phyloP scores from a whole-genome alignment of 805 yeast genomes.

The Kuraishia floccosa region DNA sequence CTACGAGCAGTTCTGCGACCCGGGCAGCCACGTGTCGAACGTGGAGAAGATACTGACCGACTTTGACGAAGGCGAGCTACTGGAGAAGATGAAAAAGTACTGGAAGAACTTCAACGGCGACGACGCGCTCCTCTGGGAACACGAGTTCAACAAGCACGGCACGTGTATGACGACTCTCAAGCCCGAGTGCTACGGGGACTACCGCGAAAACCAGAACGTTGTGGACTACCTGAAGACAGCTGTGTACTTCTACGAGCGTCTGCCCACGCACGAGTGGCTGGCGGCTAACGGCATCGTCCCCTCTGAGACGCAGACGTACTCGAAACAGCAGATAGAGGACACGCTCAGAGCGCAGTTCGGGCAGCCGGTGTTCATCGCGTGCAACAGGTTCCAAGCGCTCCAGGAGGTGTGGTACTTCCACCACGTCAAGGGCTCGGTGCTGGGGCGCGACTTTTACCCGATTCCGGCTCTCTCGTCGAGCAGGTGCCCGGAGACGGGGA shows the following conservation, averaged over 20 bases:
- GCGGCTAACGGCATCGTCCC: conserved; percentile 66
- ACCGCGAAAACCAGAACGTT: conserved; percentile 30
- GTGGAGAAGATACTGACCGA: conserved; percentile 33
- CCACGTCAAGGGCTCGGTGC: conserved; percentile 61
- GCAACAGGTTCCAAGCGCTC: conserved; percentile 40
- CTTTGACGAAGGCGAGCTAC: conserved; percentile 37
- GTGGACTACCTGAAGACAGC: conserved; percentile 61
- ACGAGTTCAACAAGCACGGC: conserved; percentile 91
- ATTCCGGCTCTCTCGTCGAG: conserved; percentile 46
- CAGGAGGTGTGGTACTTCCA: conserved; percentile 77
- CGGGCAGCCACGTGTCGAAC: conserved; percentile 38
- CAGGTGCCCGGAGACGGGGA: conserved; percentile 60
- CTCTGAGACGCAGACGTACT: conserved; percentile 40
- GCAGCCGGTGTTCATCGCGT: conserved; percentile 46
- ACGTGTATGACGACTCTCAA: conserved; percentile 79
- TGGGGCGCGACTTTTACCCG: conserved; percentile 51
- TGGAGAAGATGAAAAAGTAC: conserved; percentile 39
- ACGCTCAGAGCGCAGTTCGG: conserved; percentile 43
- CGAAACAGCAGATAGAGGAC: conserved; percentile 38
- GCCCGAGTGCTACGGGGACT: conserved; percentile 52
- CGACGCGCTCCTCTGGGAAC: conserved; percentile 71
- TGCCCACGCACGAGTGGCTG: conserved; percentile 63
- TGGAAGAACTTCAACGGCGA: conserved; percentile 73
- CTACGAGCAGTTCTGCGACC: conserved; percentile 70
- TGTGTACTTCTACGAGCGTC: conserved; percentile 39